Base-by-base conservation (phyloP, 2,329 filamentous ascomycete genomes). In the Parasarocladium wereldwijsianum region DNA sequence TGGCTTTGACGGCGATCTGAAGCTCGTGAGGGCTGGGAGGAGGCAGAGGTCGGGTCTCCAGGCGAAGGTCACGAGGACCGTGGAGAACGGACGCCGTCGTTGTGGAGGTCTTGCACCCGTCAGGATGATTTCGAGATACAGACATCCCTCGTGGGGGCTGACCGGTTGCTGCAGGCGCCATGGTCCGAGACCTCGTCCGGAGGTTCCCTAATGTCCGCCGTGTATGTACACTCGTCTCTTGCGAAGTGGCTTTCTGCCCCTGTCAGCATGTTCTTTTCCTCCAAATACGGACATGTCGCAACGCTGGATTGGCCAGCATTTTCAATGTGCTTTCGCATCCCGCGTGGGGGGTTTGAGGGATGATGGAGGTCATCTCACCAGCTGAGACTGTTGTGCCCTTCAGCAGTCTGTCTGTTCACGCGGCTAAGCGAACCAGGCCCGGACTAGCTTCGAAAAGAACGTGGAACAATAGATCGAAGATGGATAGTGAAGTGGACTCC, bases 1-100 rank as follows among this genome's bases (percentile, higher is more conserved):
- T 79, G 6, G 68, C 64, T 42, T 66, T 68, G 48, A 80, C 60
- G 40, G 69, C 62, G 42, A 79, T 63, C 50, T 79, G 75, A 32
- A 80, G 59, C 44, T 79, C 72, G 32, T 18, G 13, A 16, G 8
- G 24, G 17, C 29, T 19, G 12, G 15, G 10, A 22, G 21, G 13
- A 23, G 5, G 22, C 35, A 24, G 36, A 12, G 23, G 24, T 24
- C 9, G 7, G 14, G 23, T 24, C 59, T 57, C 67, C 57, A 71
- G 54, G 55, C 65, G 61, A 35, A 72, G 47, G 49, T 72, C 66
- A 32, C 57, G 54, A 32, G 66, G 62, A 5, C 66, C 67, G 58
- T 72, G 62, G 44, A 72, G 51, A 34, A 71, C 66, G 32, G 64
- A 69, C 28, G 66, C 66, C 45, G 49, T 60, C 46, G 70, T 57